phyloP scores from a whole-genome alignment of 1,139 yeast genomes.

The Diutina pseudorugosa region DNA sequence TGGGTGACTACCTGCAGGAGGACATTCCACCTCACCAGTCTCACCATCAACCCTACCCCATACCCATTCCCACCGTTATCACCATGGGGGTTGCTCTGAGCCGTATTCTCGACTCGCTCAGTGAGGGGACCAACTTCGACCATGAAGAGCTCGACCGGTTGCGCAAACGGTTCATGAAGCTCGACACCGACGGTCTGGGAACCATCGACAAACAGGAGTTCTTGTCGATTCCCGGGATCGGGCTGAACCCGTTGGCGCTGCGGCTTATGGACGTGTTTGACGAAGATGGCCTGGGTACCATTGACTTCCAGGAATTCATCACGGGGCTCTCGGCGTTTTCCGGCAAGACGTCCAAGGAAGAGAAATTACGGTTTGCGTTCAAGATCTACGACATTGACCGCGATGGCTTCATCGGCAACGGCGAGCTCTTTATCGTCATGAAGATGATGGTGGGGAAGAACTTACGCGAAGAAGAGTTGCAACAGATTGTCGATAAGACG shows the following conservation, averaged over 20 bases:
- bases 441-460: slow-evolving; percentile 97
- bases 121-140: slow-evolving; percentile 75
- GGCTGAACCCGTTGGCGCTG: slow-evolving; percentile 78
- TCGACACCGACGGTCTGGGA: slow-evolving; percentile 89
- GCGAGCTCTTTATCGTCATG: slow-evolving; percentile 83
- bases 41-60: not conserved
- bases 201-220: slow-evolving; percentile 87
- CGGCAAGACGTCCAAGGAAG: slow-evolving; percentile 75
- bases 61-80: too few species aligned
- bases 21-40: too few species aligned
- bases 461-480: slow-evolving; percentile 75
- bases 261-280: slow-evolving; percentile 93
- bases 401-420: slow-evolving; percentile 91
- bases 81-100: slow-evolving; percentile 62
- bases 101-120: slow-evolving; percentile 50
- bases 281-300: slow-evolving; percentile 83
- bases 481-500: slow-evolving; percentile 91
- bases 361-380: slow-evolving; percentile 81
- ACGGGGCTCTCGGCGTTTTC: slow-evolving; percentile 84
- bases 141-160: slow-evolving; percentile 86
- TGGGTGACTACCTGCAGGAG: too few species aligned
- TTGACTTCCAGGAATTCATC: slow-evolving; percentile 92
- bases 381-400: slow-evolving; percentile 91
- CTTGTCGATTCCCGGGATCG: slow-evolving; percentile 84
- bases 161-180: slow-evolving; percentile 86